phyloP scores from a whole-genome alignment of 352 stramenopile genomes.

The Pythium folliculosum region DNA sequence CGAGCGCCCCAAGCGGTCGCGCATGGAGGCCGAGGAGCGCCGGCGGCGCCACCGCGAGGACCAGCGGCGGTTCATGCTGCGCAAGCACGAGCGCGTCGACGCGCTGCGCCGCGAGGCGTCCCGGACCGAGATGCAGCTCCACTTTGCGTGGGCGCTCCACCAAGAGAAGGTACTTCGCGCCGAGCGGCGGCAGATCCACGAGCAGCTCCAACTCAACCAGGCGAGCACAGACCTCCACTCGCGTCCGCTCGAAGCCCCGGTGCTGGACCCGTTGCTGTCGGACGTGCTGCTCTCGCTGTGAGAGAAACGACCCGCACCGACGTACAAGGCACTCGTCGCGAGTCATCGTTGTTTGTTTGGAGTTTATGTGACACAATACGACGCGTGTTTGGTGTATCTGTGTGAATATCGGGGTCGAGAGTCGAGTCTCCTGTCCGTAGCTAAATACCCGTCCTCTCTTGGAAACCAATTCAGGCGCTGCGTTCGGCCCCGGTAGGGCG shows the following conservation, averaged over 20 bases:
- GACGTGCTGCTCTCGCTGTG: too few species aligned
- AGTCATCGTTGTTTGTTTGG: too few species aligned
- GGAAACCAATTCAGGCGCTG: too few species aligned
- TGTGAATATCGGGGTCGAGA: too few species aligned
- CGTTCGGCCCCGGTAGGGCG: too few species aligned
- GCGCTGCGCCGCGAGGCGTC: background rate
- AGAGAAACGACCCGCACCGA: too few species aligned
- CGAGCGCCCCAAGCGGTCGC: constrained; percentile 3
- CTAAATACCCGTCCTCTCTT: too few species aligned
- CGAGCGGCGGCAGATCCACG: background rate
- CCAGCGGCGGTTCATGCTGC: constrained; percentile 13
- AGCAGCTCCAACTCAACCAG: background rate
- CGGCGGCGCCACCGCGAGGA: constrained; percentile 15
- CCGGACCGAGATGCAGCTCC: background rate
- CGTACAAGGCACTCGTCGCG: too few species aligned
- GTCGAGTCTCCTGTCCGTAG: too few species aligned
- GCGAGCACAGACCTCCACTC: too few species aligned
- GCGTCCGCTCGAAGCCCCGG: background rate
- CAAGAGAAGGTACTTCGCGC: background rate
- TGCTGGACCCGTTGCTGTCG: background rate
- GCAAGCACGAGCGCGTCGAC: constrained; percentile 4
- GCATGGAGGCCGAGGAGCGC: constrained; percentile 12
- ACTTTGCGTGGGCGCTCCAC: background rate
- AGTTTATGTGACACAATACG: too few species aligned
- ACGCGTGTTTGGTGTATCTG: too few species aligned